Conservation (phyloP, 2,329 filamentous ascomycete species). For the Cytospora schulzeri region DNA sequence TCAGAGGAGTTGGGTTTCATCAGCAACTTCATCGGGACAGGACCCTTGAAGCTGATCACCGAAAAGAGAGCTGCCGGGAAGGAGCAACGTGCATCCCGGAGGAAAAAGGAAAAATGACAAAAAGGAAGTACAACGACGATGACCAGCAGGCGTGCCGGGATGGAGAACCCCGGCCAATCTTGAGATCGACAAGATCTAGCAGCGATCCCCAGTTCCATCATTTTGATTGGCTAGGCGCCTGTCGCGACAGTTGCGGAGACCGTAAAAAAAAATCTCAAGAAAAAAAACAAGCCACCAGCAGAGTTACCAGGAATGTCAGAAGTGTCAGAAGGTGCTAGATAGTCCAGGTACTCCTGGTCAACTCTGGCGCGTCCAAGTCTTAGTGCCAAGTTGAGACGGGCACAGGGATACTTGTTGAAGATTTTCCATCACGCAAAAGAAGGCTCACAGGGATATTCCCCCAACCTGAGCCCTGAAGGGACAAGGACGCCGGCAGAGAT, state of each 20-base stretch:
- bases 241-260: slow-evolving; percentile 24
- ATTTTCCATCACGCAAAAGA: not conserved
- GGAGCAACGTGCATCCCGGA: not conserved
- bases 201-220: slow-evolving; percentile 26
- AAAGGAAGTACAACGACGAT: not conserved
- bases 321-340: too few relatives aligned
- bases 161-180: slow-evolving; percentile 17
- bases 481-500: not conserved
- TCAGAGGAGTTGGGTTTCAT: not conserved
- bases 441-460: slow-evolving; percentile 6
- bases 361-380: too few relatives aligned
- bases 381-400: not conserved
- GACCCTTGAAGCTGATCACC: not conserved
- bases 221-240: slow-evolving; percentile 23
- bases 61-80: not conserved
- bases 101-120: not conserved
- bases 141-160: not conserved
- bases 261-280: not conserved
- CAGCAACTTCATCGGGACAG: not conserved
- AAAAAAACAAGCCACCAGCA: too few relatives aligned
- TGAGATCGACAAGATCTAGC: slow-evolving; percentile 27
- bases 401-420: not conserved
- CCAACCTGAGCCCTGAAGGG: not conserved
- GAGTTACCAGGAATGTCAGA: too few relatives aligned
- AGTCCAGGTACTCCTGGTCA: too few relatives aligned